Evolutionary conservation across 306 rosid genomes (phyloP), one percentile per base, ranked within the genome.

Genomic region (Oemleria cerasiformis): DNA sequence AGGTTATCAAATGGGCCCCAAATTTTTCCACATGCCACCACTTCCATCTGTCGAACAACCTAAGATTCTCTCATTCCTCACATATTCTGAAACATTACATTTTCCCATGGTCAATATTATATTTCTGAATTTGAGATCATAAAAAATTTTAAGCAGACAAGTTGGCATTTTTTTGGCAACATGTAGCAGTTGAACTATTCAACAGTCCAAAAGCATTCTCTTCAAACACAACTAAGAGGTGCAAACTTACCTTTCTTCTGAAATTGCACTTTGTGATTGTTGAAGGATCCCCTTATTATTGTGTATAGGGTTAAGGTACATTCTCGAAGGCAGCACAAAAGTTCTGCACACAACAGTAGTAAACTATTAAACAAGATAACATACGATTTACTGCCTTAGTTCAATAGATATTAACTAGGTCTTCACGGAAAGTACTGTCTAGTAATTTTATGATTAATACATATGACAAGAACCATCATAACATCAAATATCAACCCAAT

Each of bases 231-330:
- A 71, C 34, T 70, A 63, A 57, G 34, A 54, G 65, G 40, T 55
- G 9, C 34, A 42, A 63, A 73, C 65, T 66, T 60, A 94, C 96
- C 73, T 83, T 73, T 90, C 98, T 74, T 89, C 92, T 17, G 91
- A 75, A 78, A 80, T 81, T 42, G 80, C 81, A 48, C 77, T 80
- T 20, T 41, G 55, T 12, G 90, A 75, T 19, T 48, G 84, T 43
- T 84, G 98, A 88, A 91, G 88, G 70, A 94, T 85, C 73, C 92
- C 98, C 76, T 91, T 91, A 78, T 87, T 87, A 76, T 94, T 91
- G 75, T 94, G 98, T 48, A 91, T 82, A 30, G 98, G 97, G 78
- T 83, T 94, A 75, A 94, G 88, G 60, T 96, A 94, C 97, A 94
- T 89, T 84, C 95, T 91, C 1, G 98, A 87, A 9, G 98, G 98